Evolutionary conservation across 768 basidiomycete species (phyloP).

Genomic region (Amanita rimosa): DNA sequence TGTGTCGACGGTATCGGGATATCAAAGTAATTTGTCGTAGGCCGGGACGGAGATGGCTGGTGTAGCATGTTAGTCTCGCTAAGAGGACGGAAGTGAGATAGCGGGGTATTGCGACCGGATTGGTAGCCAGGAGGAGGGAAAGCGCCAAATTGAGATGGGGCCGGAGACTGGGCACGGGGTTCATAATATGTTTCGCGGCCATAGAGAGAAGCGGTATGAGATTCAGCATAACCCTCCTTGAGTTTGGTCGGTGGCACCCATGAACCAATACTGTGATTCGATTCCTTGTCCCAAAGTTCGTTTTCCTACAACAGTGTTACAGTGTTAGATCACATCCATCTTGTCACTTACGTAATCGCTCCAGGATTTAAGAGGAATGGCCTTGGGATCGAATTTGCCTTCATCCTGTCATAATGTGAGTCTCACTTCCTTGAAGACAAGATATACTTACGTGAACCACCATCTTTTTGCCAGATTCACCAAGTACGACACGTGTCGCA

Average conservation of each 20-base stretch:
- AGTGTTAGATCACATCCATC: too few species aligned
- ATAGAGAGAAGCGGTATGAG: conserved; percentile 69
- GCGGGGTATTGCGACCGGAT: conserved; percentile 68
- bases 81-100: conserved; percentile 31
- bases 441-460: conserved; percentile 71
- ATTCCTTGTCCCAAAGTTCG: conserved; percentile 96
- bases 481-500: conserved; percentile 83
- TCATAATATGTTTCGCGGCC: conserved; percentile 86
- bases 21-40: conserved; percentile 69
- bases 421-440: background rate
- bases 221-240: conserved; percentile 67
- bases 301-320: conserved; percentile 49
- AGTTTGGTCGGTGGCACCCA: conserved; percentile 75
- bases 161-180: conserved; percentile 55
- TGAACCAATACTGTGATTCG: conserved; percentile 89
- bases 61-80: conserved; percentile 21
- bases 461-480: conserved; percentile 92
- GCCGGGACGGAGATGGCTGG: conserved; percentile 58
- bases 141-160: conserved; percentile 56
- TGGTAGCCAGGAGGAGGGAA: conserved; percentile 60
- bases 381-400: conserved; percentile 90
- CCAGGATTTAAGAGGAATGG: conserved; percentile 95
- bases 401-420: conserved; percentile 55
- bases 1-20: conserved; percentile 45
- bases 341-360: conserved; percentile 87